Evolutionary conservation across 164 flowering plant species (phyloP), one percentile per base, ranked within the genome.

Genomic region (Vitis amurensis): DNA sequence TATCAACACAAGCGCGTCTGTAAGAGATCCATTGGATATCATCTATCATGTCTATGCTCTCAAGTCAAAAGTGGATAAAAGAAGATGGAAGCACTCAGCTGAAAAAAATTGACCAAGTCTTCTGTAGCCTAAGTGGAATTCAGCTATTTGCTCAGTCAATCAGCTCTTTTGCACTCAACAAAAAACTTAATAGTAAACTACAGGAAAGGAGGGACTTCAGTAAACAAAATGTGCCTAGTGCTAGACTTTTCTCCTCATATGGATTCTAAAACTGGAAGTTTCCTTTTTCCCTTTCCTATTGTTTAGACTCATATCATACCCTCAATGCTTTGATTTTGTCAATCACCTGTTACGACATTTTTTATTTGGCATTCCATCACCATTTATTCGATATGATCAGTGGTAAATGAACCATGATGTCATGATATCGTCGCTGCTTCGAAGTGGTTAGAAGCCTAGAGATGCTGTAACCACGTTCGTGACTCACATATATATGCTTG

Each of bases 101-200:
- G 61, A 44, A 49, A 11, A 69, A 61, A 55, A 69, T 61, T 69
- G 65, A 69, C 66, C 66, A 27, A 14, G 65, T 69, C 71, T 49
- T 50, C n/a, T 30, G 17, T 52, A 19, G 27, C 48, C 27, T 49
- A 10, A 11, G 16, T 27, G 37, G 27, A 23, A 23, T 23, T 23
- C 27, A 23, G 27, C 27, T 23, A 23, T 23, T 23, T 23, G 27
- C 27, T 23, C 27, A 23, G 27, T 23, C 27, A 23, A 23, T 23
- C 27, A 23, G 27, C 27, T 23, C 27, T 23, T 23, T 23, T 23
- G 27, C 27, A 1, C 27, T 23, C 27, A 23, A 1, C 12, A 30
- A 10, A 6, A 37, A 37, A 37, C 4, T 37, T 37, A 37, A 37
- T 37, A 6, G 44, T 37, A 37, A 37, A 7, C 44, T 37, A 37